phyloP scores from a whole-genome alignment of 2,329 filamentous ascomycete species.

The Lachnellula suecica region DNA sequence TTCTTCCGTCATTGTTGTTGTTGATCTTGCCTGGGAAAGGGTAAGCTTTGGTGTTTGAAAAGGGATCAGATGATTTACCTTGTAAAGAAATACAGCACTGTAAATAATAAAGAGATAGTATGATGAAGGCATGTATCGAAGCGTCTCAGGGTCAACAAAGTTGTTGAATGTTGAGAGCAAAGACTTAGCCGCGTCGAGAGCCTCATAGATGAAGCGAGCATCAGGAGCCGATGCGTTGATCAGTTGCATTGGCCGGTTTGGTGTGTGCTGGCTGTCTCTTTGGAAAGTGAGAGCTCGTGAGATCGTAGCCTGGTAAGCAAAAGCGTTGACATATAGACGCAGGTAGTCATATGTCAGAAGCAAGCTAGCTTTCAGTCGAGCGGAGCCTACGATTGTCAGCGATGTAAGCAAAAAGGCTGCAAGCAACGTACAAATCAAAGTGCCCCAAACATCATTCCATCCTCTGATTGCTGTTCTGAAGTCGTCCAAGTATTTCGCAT shows the following conservation, averaged over 20 bases:
- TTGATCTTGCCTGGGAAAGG: conserved; percentile 20
- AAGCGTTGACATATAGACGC: conserved; percentile 72
- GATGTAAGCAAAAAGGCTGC: neutral
- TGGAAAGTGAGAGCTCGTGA: conserved; percentile 42
- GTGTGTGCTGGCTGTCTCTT: conserved; percentile 38
- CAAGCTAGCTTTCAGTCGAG: conserved; percentile 64
- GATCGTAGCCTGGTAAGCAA: conserved; percentile 71
- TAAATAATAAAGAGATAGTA: conserved; percentile 65
- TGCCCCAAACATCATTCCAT: conserved; percentile 71
- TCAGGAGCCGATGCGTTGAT: conserved; percentile 56
- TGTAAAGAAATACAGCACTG: conserved; percentile 64
- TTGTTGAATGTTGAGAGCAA: conserved; percentile 60
- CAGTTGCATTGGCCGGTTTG: conserved; percentile 30
- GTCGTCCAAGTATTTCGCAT: conserved; percentile 75
- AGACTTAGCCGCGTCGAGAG: conserved; percentile 62
- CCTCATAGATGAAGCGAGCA: conserved; percentile 66
- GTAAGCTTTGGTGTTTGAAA: conserved; percentile 36
- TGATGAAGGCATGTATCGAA: conserved; percentile 63
- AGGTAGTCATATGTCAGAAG: conserved; percentile 72
- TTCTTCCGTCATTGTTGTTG: conserved; percentile 27
- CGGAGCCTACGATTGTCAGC: conserved; percentile 46
- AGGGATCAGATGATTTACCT: conserved; percentile 57
- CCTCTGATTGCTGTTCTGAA: conserved; percentile 67
- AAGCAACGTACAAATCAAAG: conserved; percentile 53
- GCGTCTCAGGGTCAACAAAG: conserved; percentile 56